Evolutionary conservation across 2,329 filamentous ascomycete species (phyloP), one percentile per base, ranked within the genome.

Genomic region (Colletotrichum noveboracense): DNA sequence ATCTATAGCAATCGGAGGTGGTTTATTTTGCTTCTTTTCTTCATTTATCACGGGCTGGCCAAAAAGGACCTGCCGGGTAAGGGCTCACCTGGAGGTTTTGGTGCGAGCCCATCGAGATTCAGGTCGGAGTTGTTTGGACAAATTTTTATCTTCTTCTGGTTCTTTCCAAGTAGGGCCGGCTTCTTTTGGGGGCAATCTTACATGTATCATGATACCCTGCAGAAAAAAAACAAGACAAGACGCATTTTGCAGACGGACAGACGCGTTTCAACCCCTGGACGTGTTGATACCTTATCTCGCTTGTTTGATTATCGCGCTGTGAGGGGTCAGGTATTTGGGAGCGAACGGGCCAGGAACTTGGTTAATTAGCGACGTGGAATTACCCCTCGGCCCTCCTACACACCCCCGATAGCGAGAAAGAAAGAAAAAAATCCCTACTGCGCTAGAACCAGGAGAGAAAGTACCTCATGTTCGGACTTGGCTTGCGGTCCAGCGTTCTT

Each of bases 171-270:
- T 32, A 75, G 52, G 56, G 73, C 69, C 56, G 62, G 62, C 62
- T 55, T 74, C 32, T 66, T 74, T 52, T 62, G 36, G 66, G 70
- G 71, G 66, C 70, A 74, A 73, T 74, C 70, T 70, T 70, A 52
- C 64, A 76, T 74, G 71, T 76, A 76, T 74, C 24, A 74, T 74
- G 74, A 76, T 76, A 76, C 74, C 74, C 74, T 76, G 74, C 70
- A 74, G 74, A 70, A 66, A 76, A 72, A 76, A 61, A 68, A 68
- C n/a, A 74, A 76, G 65, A 61, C 48, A 48, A 74, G 65, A 66
- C 48, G 48, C 70, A 66, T 60, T 58, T 58, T 64, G 60, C 43
- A 71, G 68, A 66, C 34, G 68, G 66, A 65, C n/a, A 65, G 62
- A 66, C 66, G 24, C 48, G 74, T 76, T 70, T 74, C 74, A 70